Conservation (phyloP, 768 basidiomycete genomes). For the Boletus coccyginus region DNA sequence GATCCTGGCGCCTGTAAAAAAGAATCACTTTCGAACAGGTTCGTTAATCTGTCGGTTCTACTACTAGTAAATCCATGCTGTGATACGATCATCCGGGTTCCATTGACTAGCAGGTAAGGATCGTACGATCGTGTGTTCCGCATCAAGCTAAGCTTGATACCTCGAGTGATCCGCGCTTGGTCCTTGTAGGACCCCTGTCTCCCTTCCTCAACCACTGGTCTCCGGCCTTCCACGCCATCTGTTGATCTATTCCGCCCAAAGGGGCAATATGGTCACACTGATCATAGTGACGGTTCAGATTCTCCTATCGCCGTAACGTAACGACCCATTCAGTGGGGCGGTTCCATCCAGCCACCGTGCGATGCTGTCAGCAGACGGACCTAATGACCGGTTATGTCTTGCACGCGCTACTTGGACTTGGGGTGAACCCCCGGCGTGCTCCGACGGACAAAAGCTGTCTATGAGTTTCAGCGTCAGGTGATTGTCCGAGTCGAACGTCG, state of each 20-base stretch:
- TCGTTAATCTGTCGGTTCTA: no score
- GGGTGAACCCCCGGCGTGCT: neutral
- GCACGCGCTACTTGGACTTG: conserved; percentile 43
- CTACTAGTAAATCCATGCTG: no score
- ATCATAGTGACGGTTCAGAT: neutral
- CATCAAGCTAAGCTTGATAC: neutral
- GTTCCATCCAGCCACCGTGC: neutral
- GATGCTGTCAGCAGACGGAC: neutral
- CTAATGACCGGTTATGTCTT: conserved; percentile 23
- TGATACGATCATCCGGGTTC: neutral
- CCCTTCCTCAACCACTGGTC: no score
- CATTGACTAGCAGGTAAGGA: no score
- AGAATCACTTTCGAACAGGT: no score
- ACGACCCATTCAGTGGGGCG: neutral
- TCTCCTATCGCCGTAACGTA: neutral
- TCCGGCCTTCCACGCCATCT: conserved; percentile 18
- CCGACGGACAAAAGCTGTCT: neutral
- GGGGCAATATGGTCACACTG: neutral
- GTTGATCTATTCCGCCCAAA: neutral
- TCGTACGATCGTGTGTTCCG: neutral
- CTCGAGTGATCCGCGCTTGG: neutral
- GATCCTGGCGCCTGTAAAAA: no score
- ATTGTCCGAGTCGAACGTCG: no score
- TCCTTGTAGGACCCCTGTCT: neutral
- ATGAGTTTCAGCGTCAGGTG: neutral